Conservation (phyloP, 2,329 filamentous ascomycete species). For the Aspergillus sp. region DNA sequence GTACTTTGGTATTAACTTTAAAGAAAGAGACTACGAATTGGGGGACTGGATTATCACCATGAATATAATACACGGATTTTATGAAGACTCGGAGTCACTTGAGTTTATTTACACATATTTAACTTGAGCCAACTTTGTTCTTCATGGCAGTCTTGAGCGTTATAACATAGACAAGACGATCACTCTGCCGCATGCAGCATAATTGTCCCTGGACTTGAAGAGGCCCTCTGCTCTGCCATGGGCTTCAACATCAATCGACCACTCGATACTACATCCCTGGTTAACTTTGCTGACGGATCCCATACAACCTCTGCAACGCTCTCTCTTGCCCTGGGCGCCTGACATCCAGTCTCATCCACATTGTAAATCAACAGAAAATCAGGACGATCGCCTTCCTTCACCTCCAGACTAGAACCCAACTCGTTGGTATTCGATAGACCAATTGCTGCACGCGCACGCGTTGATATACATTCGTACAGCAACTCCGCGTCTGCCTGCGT, state of each 20-base stretch:
- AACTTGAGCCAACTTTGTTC: too few species aligned
- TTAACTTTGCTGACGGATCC: conserved; percentile 27
- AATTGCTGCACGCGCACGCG: conserved; percentile 35
- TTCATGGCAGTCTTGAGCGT: too few species aligned
- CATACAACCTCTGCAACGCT: conserved; percentile 34
- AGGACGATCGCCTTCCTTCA: conserved; percentile 8
- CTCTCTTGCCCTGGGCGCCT: conserved; percentile 18
- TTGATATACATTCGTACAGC: conserved; percentile 53
- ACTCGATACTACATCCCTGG: conserved; percentile 20
- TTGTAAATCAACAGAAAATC: conserved; percentile 21
- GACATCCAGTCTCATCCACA: conserved; percentile 28
- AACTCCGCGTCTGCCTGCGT: conserved; percentile 55
- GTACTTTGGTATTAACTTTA: too few species aligned
- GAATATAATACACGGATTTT: too few species aligned
- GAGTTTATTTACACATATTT: too few species aligned
- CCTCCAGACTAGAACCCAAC: neutral
- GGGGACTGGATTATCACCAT: too few species aligned
- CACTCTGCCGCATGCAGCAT: too few species aligned
- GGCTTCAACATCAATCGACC: conserved; percentile 13
- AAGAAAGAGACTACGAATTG: too few species aligned
- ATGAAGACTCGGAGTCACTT: too few species aligned
- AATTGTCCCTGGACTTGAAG: neutral
- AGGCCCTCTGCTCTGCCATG: neutral
- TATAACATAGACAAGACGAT: too few species aligned
- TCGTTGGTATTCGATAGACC: conserved; percentile 14